phyloP scores from a whole-genome alignment of 192 early-diverging fungal genomes.

The Spizellomyces punctatus region DNA sequence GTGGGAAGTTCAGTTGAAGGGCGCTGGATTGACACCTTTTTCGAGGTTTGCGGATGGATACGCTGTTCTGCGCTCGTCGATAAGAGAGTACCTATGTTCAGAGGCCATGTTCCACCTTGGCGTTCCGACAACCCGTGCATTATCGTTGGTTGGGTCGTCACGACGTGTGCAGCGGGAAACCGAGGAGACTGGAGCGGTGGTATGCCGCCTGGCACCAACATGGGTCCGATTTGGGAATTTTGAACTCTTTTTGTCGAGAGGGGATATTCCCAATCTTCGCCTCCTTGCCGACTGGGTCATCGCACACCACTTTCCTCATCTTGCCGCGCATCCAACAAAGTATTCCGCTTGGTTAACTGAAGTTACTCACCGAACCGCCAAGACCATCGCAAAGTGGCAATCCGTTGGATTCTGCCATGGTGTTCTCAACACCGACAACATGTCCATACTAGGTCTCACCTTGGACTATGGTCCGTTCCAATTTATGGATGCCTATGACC shows the following conservation, averaged over 20 bases:
- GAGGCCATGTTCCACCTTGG: constrained; percentile 75
- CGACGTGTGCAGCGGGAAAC: constrained; percentile 64
- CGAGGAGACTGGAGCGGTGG: constrained; percentile 74
- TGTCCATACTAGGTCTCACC: constrained; percentile 77
- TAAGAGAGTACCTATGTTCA: constrained; percentile 80
- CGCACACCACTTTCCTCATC: constrained; percentile 54
- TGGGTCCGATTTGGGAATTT: constrained; percentile 91
- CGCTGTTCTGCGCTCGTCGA: constrained; percentile 83
- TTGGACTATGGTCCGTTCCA: constrained; percentile 84
- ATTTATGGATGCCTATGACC: constrained; percentile 78
- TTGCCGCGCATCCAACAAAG: constrained; percentile 19
- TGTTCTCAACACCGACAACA: constrained; percentile 93
- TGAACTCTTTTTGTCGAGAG: constrained; percentile 75
- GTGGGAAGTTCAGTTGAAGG: constrained; percentile 87
- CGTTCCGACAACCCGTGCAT: constrained; percentile 77
- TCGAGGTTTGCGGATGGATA: constrained; percentile 86
- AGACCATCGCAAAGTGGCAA: constrained; percentile 81
- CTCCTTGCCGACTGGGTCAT: constrained; percentile 76
- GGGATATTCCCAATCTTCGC: constrained; percentile 55
- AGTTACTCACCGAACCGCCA: constrained; percentile 65
- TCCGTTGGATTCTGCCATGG: constrained; percentile 76
- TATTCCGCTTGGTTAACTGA: constrained; percentile 63
- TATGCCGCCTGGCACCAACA: constrained; percentile 66
- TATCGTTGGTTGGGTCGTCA: constrained; percentile 65
- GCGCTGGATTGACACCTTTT: constrained; percentile 82